Evolutionary conservation across 169 alveolate genomes (phyloP), one percentile per base, ranked within the genome.

Genomic region (Cyclospora cayetanensis): DNA sequence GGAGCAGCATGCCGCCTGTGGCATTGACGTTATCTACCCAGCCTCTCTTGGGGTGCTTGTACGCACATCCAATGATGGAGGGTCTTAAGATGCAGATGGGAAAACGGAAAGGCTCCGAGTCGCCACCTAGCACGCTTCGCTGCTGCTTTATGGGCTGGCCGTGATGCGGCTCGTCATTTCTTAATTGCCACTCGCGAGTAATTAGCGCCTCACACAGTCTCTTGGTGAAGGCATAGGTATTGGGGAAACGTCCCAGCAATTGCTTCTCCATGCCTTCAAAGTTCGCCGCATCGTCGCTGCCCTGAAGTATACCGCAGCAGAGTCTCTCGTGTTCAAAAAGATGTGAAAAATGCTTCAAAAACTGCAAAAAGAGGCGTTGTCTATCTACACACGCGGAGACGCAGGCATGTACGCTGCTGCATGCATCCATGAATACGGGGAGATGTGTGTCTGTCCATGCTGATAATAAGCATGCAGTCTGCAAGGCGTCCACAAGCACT

Each of bases 1-100:
- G 72, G 4, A 79, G 89, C 27, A 79, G 41, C 89, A 79, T 79
- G 53, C 89, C 89, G 4, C 89, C 89, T 1, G 89, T 79, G 27
- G 89, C 89, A 27, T 79, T 79, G 37, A 79, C 50, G 29, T 43
- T 79, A 72, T 79, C 89, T 46, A 79, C 50, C 89, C 89, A 79
- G 2, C 89, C 89, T 50, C 89, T 22, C 42, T 60, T 29, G 4
- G 89, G 89, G 41, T 79, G 89, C 72, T 79, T 12, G 89, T 79
- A 79, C 50, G 89, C 70, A 53, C 42, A 53, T 43, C 89, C 89
- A 39, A 79, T 60, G 72, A 79, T 79, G n/a, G 89, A 79, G n/a
- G 89, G 89, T 15, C 89, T 39, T 20, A 79, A 50, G 41, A 79
- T 79, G 72, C 89, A 79, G 15, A 79, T 53, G 22, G 89, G 89